Evolutionary conservation across 257 asterid genomes (phyloP).

Genomic region (Cynanchum wilfordii): DNA sequence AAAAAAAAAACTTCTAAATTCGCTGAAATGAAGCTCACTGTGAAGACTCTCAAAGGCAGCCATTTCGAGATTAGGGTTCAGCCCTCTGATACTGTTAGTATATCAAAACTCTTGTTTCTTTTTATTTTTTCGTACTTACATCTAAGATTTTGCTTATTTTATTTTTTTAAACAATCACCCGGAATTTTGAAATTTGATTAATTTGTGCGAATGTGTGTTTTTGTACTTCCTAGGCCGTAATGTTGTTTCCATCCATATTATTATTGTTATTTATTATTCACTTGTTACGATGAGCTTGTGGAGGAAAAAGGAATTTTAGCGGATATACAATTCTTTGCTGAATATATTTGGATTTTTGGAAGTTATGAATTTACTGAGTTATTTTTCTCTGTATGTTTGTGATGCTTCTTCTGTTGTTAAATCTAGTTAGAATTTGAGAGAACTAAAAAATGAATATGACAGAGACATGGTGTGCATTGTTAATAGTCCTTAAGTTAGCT

Average conservation of each 20-base stretch:
- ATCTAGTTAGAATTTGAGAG: neutral
- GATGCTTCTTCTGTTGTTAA: neutral
- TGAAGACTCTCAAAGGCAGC: slow-evolving; percentile 91
- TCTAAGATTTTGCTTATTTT: neutral
- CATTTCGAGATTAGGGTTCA: slow-evolving; percentile 79
- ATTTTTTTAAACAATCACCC: neutral
- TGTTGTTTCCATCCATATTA: neutral
- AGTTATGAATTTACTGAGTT: neutral
- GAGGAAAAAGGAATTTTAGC: neutral
- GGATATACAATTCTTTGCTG: neutral
- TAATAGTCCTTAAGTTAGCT: neutral
- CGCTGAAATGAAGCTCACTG: slow-evolving; percentile 81
- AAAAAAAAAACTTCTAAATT: neutral
- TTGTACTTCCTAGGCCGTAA: neutral
- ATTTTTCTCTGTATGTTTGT: neutral
- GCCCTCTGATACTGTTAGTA: slow-evolving; percentile 67
- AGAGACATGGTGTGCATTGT: neutral
- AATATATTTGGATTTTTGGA: neutral
- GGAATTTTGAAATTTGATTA: neutral
- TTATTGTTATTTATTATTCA: too few relatives aligned
- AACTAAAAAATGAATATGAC: neutral
- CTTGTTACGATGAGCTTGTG: neutral
- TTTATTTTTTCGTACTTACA: neutral
- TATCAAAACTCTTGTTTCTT: neutral
- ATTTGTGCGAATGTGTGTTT: neutral